Conservation (phyloP, 768 basidiomycete species). For the Lactarius hengduanensis region DNA sequence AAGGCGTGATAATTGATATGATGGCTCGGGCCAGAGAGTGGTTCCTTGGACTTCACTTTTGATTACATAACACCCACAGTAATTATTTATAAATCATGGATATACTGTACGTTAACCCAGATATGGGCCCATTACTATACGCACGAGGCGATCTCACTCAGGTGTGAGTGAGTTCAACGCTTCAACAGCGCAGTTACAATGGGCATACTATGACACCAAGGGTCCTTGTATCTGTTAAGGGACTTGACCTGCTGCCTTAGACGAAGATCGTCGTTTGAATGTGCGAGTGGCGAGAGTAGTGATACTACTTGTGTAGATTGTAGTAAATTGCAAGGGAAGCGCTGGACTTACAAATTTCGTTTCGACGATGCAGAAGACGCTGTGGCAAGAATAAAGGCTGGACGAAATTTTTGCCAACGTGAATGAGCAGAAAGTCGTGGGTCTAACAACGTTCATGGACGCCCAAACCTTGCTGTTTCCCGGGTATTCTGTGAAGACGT, state of each 20-base stretch:
- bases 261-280: neutral
- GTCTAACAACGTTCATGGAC: no score
- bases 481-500: neutral
- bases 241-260: neutral
- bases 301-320: neutral
- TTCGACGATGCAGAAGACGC: no score
- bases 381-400: no score
- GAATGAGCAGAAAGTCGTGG: no score
- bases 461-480: no score
- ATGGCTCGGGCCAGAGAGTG: neutral
- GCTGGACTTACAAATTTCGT: no score
- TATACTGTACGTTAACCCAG: no score
- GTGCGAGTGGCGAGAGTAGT: neutral
- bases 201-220: neutral
- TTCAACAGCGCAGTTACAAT: neutral
- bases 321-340: neutral
- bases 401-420: no score
- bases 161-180: neutral
- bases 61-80: neutral
- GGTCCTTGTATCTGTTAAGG: neutral
- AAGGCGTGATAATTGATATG: neutral
- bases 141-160: no score
- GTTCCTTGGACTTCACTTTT: neutral
- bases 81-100: neutral
- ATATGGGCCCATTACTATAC: no score